A percentile compares a stretch with the other conserved stretches of the same genome.
Conservation (phyloP, 768 basidiomycete genomes). For the Xanthoconium stramineum region DNA sequence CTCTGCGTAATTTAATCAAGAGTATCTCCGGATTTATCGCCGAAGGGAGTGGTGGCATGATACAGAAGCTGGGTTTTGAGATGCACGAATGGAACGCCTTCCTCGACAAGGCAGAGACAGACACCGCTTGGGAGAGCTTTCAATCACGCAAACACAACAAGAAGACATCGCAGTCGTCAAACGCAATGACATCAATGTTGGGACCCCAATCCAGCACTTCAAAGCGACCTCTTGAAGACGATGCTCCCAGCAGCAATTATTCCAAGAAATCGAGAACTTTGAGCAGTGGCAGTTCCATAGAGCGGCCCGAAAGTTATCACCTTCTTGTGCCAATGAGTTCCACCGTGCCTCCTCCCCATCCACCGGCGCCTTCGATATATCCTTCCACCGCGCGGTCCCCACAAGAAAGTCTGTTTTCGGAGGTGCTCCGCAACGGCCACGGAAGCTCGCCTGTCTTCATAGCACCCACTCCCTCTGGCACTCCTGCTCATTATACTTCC, state of each 20-base stretch:
- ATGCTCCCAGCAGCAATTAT: slow-evolving; percentile 21
- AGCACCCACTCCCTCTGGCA: slow-evolving; percentile 40
- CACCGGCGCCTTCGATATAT: slow-evolving; percentile 42
- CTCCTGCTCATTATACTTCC: slow-evolving; percentile 43
- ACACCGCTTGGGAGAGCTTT: slow-evolving; percentile 90
- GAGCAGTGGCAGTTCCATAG: slow-evolving; percentile 42
- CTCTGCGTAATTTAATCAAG: slow-evolving; percentile 74
- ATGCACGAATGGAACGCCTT: slow-evolving; percentile 74
- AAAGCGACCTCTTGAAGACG: slow-evolving; percentile 33
- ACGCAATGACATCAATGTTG: slow-evolving; percentile 30
- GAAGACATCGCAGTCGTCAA: slow-evolving; percentile 30
- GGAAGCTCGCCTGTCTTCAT: slow-evolving; percentile 62
- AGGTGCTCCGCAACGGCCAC: slow-evolving; percentile 52
- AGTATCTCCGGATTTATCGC: slow-evolving; percentile 79
- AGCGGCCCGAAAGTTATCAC: slow-evolving; percentile 44
- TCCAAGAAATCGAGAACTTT: slow-evolving; percentile 51
- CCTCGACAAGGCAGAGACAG: slow-evolving; percentile 84
- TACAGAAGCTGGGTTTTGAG: slow-evolving; percentile 79
- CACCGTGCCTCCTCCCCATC: slow-evolving; percentile 32
- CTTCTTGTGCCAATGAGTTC: slow-evolving; percentile 55
- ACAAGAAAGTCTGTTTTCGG: slow-evolving; percentile 56
- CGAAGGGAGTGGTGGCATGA: slow-evolving; percentile 76
- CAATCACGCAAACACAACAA: slow-evolving; percentile 56
- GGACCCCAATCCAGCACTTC: slow-evolving; percentile 20
- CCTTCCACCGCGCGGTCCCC: slow-evolving; percentile 39